Base-by-base conservation (phyloP, 371 early-diverging fungal species). In the Funneliformis caledonium region DNA sequence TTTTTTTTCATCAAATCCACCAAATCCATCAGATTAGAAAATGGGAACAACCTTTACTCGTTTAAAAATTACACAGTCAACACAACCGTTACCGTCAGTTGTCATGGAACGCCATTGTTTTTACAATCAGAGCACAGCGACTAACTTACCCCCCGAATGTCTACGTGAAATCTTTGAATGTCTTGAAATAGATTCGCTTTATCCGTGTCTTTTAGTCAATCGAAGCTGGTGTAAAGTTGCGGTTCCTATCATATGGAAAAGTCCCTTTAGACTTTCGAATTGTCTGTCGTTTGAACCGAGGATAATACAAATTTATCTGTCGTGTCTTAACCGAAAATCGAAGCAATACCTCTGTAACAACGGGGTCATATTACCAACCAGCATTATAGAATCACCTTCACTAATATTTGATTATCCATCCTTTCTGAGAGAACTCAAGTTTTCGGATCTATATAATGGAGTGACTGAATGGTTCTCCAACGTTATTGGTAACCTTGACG, bases 391-490 rank as follows among this genome's bases (percentile, higher is more conserved):
- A 33, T 1, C 33, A 31, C 16, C 65, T 33, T 26, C 65, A 65
- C 2, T 16, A 52, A 33, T 65, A 5, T 65, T 65, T 65, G 65
- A 65, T 33, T 65, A 65, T 33, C 37, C 65, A 37, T 65, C 65
- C 11, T 65, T 65, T 12, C 16, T 65, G 26, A 26, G 33, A 14
- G 65, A 65, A 65, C 4, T 65, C 14, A 65, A 65, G 16, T 65
- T 65, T 65, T 26, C 37, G 37, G 65, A 65, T 14, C 16, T 65
- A 65, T 65, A 65, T 65, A 65, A 26, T 65, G 65, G 33, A 33
- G 65, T 65, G 0, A 33, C 65, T 14, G 33, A 37, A 33, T 65
- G 65, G 65, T 16, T 65, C 16, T 26, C 65, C 14, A 65, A 26
- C 11, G 33, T 33, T 14, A 33, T 37, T 5, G 37, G 16, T 22